Evolutionary conservation across 768 basidiomycete genomes (phyloP), one percentile per base, ranked within the genome.

Genomic region (Galerina sulciceps): DNA sequence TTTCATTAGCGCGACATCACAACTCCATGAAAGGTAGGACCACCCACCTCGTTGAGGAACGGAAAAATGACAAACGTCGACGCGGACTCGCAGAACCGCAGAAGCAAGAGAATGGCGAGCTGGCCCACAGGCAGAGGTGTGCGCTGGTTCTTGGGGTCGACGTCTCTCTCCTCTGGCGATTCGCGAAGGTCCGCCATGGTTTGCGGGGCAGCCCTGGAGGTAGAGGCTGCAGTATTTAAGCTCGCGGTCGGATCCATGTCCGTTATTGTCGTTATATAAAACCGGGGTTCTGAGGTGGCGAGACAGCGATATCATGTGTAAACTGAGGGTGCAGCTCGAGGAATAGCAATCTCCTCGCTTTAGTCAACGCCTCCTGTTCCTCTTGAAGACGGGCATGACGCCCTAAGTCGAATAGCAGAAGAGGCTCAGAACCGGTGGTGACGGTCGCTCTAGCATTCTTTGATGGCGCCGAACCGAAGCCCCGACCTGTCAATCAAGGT

Each of bases 11-110:
- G 76, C 35, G 78, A 75, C 26, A 79, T 70, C 80, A 78, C 56
- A 14, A 8, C 26, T 31, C 5, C 26, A 8, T 31, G 5, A 8
- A 8, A 8, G 26, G 26, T 31, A 31, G 26, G 8, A 31, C 5
- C 26, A 79, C 84, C 43, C 51, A 68, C 71, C 64, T 71, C 69
- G 20, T 72, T 84, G 73, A 58, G 78, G 78, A 49, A 82, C 66
- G 69, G 87, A 80, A 22, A 85, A 80, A 61, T 81, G 68, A 66
- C 88, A 81, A 66, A 88, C 75, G 61, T 81, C 72, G 86, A 85
- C 18, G 87, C 75, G 1, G 87, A 82, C 65, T 88, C 87, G 18
- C 83, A 74, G 35, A 88, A 79, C 56, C 87, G 83, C 10, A 89
- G 75, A 55, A 85, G 72, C 36, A 88, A 67, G 18, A 88, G 73